Base-by-base conservation (phyloP, 2,329 filamentous ascomycete species). In the Penicillium corylophilum region DNA sequence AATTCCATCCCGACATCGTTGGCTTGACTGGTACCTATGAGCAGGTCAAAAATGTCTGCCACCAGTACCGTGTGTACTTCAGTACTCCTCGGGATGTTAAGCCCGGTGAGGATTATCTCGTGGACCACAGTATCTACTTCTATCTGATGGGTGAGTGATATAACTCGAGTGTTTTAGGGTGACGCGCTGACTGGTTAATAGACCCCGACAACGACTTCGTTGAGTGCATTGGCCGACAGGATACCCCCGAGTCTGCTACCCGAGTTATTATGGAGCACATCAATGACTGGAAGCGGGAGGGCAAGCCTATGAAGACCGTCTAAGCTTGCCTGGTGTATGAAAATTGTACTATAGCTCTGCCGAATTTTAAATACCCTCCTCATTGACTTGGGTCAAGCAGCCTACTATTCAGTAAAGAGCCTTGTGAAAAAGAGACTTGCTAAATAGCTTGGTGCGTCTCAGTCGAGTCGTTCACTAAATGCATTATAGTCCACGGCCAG, bases 81-180 rank as follows among this genome's bases (percentile, higher is more conserved):
- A 94, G 89, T 68, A 99, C 94, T 43, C 94, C 94, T 29, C 80
- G 84, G 63, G 82, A 91, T 57, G 89, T 97, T 50, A 88, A 92
- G 79, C 88, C 91, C 1, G 94, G 93, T 1, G 89, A 96, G 78
- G 94, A 99, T 73, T 99, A 99, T 71, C 74, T 99, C 64, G 94
- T 99, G 12, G 94, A 99, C 72, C 94, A 99, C 77, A 96, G 91
- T 73, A 99, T 99, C 63, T 99, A 99, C 79, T 99, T 99, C 67
- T 99, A 99, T 73, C 77, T 99, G 62, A 99, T 99, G 94, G 83
- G 82, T 85, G 70, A 72, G 81, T 75, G 53, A 20, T 15, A 23
- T 3, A 38, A 20, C 16, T 18, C n/a, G 16, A 36, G 40, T 10
- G 7, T 26, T 50, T 9, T 29, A 15, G 23, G 36, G 23, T 29